Base-by-base conservation (phyloP, 1,284 basidiomycete species). In the Athelia sp. region DNA sequence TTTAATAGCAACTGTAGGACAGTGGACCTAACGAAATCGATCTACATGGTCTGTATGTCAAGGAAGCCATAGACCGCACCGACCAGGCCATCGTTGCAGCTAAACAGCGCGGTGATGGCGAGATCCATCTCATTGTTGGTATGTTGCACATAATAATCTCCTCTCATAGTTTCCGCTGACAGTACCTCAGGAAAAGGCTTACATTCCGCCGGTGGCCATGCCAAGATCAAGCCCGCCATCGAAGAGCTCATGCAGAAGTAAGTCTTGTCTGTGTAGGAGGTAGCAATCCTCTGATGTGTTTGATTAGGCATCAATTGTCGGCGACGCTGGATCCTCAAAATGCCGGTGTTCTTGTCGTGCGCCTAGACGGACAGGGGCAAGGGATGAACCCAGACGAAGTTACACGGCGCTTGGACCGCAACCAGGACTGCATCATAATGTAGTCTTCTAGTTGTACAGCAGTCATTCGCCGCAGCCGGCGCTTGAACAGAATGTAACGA, bases 161-260 rank as follows among this genome's bases (percentile, higher is more conserved):
- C 42, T 22, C 14, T 36, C 13, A 13, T 29, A 13, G 26, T 13
- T 46, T 31, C 24, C 29, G 4, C 50, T 52, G 15, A 46, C 44
- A 15, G 40, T 9, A 42, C 3, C 58, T 15, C 51, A 74, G 84
- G 84, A 6, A 90, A 93, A 67, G 95, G 95, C 13, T 72, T 95
- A 18, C 96, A 99, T 66, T 95, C 92, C 22, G 69, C 78, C 45
- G 79, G 82, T 23, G 85, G 88, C 49, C 76, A 83, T 13, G 87
- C 91, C 1, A 97, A 97, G 70, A 81, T 98, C 64, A 95, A 91
- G 63, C 96, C 96, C 18, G 95, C 94, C 3, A 88, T 99, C 45
- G 90, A 90, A 64, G 84, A 90, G 45, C 71, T 98, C 50, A 91
- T 95, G 82, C 75, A 77, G 53, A 89, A 87, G 87, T 90, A 56